These are phyloP conservation scores for Lachancea thermotolerans DNA, from an alignment of 805 yeast genomes.

Conservation along the genomic window DNA sequence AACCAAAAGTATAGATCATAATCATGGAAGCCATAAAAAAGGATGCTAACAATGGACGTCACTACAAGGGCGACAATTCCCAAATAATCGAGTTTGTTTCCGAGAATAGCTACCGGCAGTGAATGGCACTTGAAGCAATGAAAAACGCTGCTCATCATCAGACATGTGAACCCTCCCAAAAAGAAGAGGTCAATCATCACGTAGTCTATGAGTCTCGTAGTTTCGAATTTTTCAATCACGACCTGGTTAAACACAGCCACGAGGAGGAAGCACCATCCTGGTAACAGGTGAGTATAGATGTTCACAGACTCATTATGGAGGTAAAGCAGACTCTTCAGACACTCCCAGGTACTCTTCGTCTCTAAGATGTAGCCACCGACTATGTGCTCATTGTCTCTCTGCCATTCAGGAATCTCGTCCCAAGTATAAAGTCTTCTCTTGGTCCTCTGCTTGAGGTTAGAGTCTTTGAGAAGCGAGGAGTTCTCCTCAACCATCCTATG, in stretches of 20 bases:
- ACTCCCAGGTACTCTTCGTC: slow-evolving; percentile 40
- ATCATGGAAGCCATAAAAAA: slow-evolving; percentile 46
- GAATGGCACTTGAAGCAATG: slow-evolving; percentile 67
- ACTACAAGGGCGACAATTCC: slow-evolving; percentile 66
- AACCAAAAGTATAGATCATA: slow-evolving; percentile 28
- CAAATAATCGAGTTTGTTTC: slow-evolving; percentile 68
- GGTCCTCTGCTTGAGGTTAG: background rate
- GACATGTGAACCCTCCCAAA: slow-evolving; percentile 51
- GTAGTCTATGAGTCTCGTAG: slow-evolving; percentile 38
- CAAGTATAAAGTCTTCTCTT: slow-evolving; percentile 18
- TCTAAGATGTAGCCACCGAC: slow-evolving; percentile 55
- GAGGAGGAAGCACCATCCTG: slow-evolving; percentile 24
- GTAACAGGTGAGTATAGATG: slow-evolving; percentile 59
- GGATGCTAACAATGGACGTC: slow-evolving; percentile 49
- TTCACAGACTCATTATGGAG: slow-evolving; percentile 71
- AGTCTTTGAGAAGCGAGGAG: background rate
- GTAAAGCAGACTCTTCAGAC: slow-evolving; percentile 45
- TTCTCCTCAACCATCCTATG: background rate
- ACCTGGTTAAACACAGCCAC: slow-evolving; percentile 27
- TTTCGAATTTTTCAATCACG: slow-evolving; percentile 33
- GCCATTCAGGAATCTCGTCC: slow-evolving; percentile 66
- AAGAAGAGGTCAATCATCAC: slow-evolving; percentile 34
- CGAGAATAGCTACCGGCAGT: slow-evolving; percentile 42
- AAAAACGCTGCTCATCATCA: slow-evolving; percentile 57
- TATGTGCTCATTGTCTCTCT: slow-evolving; percentile 62